phyloP scores from a whole-genome alignment of 2,329 filamentous ascomycete genomes.

The Cryphonectria japonica region DNA sequence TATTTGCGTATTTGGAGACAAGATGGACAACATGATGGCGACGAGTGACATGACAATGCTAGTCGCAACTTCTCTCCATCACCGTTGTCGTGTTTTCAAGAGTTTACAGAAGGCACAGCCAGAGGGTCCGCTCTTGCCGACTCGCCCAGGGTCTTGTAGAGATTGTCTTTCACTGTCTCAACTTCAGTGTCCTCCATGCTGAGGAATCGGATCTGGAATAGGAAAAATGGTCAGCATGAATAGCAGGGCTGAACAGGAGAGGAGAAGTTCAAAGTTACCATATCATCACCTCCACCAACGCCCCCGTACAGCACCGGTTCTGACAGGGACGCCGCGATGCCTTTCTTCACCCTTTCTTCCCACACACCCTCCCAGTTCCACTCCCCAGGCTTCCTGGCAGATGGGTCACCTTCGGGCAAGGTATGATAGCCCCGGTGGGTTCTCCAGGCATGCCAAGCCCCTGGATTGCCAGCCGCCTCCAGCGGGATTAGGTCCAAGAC shows the following conservation, averaged over 20 bases:
- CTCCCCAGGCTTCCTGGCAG: conserved; percentile 68
- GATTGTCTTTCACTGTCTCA: conserved; percentile 60
- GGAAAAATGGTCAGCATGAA: not conserved
- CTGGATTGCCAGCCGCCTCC: conserved; percentile 83
- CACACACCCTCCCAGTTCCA: conserved; percentile 99
- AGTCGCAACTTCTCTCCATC: conserved; percentile 20
- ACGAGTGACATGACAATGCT: conserved; percentile 10
- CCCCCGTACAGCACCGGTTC: conserved; percentile 79
- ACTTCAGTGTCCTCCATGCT: conserved; percentile 64
- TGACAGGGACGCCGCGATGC: conserved; percentile 75
- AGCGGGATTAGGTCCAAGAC: conserved; percentile 80
- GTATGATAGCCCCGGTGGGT: conserved; percentile 54
- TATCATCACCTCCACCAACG: conserved; percentile 65
- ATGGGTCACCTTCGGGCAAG: conserved; percentile 32
- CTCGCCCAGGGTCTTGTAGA: conserved; percentile 54
- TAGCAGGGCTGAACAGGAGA: not conserved
- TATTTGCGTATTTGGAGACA: conserved; percentile 11
- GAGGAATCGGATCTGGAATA: conserved; percentile 65
- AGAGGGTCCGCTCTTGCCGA: conserved; percentile 29
- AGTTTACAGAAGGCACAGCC: conserved; percentile 20
- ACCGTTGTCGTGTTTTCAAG: conserved; percentile 12
- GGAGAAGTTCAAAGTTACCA: conserved; percentile 57
- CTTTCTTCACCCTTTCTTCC: conserved; percentile 84
- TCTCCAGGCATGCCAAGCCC: conserved; percentile 93
- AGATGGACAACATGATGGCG: conserved; percentile 9